Base-by-base conservation (phyloP, 306 rosid species). In the Vigna radiata region DNA sequence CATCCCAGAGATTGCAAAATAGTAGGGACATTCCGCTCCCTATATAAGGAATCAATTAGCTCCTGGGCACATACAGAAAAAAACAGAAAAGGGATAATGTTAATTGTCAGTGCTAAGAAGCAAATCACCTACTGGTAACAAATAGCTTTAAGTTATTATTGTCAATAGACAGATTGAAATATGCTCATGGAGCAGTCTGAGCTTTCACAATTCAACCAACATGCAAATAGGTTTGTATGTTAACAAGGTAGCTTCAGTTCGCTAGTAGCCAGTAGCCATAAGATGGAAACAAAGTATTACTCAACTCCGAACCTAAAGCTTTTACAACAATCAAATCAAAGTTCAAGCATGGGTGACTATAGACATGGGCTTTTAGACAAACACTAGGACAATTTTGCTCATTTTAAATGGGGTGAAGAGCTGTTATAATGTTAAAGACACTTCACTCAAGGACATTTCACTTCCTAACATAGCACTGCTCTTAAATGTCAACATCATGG, bases 1-100 rank as follows among this genome's bases (percentile, higher is more conserved):
- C 97, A 95, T 41, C 98, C 93, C 78, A 95, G 72, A 75, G 98
- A 90, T 86, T 95, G 98, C 85, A 95, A 85, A 82, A 89, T 85
- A 55, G 98, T 90, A 36, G 96, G 92, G 52, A 89, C 70, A 76
- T 90, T 92, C 80, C 69, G n/a, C 79, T 88, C 85, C 55, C 76
- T 75, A 80, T 76, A 80, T 50, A 92, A 85, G 55, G 88, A 80
- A 76, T 83, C 87, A 66, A 86, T 83, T 43, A 90, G 96, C 62
- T 43, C 92, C 97, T 95, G 89, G 72, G 14, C 16, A 80, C 29
- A 72, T 1, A 68, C 64, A 78, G 7, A 78, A 17, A 78, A 23
- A 69, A 59, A 13, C 14, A 27, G 48, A 68, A 29, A 61, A 77
- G 41, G 76, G 29, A 59, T 69, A 13, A 58, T 31, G 54, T 80